Percentiles rank a stretch among this genome's conserved stretches.
These are phyloP conservation scores for Leccinum disarticulatum DNA, from an alignment of 768 basidiomycete species.

Conservation along the genomic window DNA sequence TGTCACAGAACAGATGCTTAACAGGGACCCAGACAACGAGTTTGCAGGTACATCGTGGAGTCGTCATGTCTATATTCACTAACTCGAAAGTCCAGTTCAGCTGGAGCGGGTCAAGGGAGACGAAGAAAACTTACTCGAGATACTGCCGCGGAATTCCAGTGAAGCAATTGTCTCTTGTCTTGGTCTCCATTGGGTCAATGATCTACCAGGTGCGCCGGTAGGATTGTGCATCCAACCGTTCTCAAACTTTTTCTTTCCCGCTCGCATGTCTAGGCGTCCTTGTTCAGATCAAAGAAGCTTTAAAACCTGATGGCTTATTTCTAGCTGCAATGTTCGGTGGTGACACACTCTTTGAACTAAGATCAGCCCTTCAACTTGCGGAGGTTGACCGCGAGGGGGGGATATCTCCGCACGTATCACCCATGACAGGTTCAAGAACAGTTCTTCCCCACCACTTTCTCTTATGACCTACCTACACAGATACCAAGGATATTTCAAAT, in stretches of 20 bases:
- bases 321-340: slow-evolving; percentile 94
- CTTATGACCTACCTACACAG: slow-evolving; percentile 40
- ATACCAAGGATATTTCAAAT: slow-evolving; percentile 90
- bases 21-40: slow-evolving; percentile 74
- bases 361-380: slow-evolving; percentile 91
- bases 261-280: slow-evolving; percentile 57
- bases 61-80: slow-evolving; percentile 1
- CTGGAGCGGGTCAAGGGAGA: slow-evolving; percentile 78
- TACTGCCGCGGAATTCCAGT: slow-evolving; percentile 70
- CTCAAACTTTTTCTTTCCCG: slow-evolving; percentile 2
- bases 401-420: slow-evolving; percentile 93
- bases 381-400: slow-evolving; percentile 94
- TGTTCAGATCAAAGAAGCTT: slow-evolving; percentile 80
- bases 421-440: slow-evolving; percentile 81
- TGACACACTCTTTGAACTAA: slow-evolving; percentile 93
- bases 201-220: slow-evolving; percentile 73
- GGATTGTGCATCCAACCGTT: not conserved
- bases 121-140: slow-evolving; percentile 75
- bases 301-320: slow-evolving; percentile 92
- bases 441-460: not conserved
- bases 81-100: slow-evolving; percentile 50
- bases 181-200: slow-evolving; percentile 96
- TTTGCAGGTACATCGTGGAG: slow-evolving; percentile 65
- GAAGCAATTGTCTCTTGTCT: slow-evolving; percentile 92
- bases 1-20: slow-evolving; percentile 58